A percentile compares a stretch with the other conserved stretches of the same genome.
These are phyloP conservation scores for Parasitella parasitica DNA, from an alignment of 371 early-diverging fungal genomes.

Conservation along the genomic window DNA sequence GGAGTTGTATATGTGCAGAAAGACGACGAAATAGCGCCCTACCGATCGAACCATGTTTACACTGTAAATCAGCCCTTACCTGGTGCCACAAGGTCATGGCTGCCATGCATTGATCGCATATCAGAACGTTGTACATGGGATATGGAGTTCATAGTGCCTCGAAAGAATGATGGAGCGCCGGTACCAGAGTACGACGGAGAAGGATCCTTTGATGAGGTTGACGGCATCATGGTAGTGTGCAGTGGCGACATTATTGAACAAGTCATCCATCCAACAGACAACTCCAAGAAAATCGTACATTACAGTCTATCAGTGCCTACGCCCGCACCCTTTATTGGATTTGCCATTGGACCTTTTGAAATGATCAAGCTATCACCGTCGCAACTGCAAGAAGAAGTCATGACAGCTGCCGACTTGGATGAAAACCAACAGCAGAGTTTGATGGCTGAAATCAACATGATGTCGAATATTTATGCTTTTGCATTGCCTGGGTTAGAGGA, in stretches of 20 bases:
- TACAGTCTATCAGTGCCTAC: conserved; percentile 65
- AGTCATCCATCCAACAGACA: conserved; percentile 63
- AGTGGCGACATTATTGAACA: conserved; percentile 77
- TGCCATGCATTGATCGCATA: conserved; percentile 83
- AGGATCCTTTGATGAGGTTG: conserved; percentile 46
- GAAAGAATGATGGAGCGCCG: conserved; percentile 25
- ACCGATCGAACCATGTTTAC: conserved; percentile 68
- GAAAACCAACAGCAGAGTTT: conserved; percentile 49
- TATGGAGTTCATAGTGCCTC: conserved; percentile 78
- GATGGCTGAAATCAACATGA: conserved; percentile 50
- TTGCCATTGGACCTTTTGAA: conserved; percentile 75
- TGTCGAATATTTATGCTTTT: conserved; percentile 72
- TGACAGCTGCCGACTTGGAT: conserved; percentile 48
- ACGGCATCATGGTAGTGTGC: conserved; percentile 70
- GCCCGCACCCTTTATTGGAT: conserved; percentile 71
- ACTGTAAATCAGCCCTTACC: conserved; percentile 77
- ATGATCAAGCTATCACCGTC: conserved; percentile 48
- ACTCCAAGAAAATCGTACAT: conserved; percentile 55
- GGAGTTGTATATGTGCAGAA: conserved; percentile 62
- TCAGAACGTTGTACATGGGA: conserved; percentile 87
- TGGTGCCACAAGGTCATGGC: conserved; percentile 81
- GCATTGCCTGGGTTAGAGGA: conserved; percentile 57
- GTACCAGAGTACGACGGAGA: conserved; percentile 45
- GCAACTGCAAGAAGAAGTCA: conserved; percentile 45
- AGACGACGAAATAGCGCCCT: conserved; percentile 57